phyloP scores from a whole-genome alignment of 176 grass and related monocot species.

The Paspalum vaginatum region DNA sequence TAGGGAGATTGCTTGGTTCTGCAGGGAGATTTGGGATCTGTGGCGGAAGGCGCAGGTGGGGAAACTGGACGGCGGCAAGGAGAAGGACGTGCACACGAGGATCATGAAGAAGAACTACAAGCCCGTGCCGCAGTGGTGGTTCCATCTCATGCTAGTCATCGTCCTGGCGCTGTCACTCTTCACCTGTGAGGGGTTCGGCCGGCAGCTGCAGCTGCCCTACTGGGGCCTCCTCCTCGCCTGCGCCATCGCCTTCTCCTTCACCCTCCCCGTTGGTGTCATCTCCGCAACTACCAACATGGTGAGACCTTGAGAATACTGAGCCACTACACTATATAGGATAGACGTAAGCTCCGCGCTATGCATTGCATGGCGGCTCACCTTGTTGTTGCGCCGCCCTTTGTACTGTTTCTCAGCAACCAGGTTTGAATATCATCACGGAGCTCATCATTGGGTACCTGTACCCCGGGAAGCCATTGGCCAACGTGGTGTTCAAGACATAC shows the following conservation, averaged over 20 bases:
- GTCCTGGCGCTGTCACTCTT: conserved; percentile 46
- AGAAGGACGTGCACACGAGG: conserved; percentile 63
- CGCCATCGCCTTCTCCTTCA: conserved; percentile 69
- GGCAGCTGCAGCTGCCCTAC: conserved; percentile 76
- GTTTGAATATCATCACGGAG: conserved; percentile 80
- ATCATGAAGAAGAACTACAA: conserved; percentile 75
- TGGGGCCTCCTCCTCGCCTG: conserved; percentile 77
- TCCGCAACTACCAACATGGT: conserved; percentile 51
- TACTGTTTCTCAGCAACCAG: conserved; percentile 46
- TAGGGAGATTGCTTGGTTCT: neutral
- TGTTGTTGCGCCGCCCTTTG: too few relatives aligned
- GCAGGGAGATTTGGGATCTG: conserved; percentile 52
- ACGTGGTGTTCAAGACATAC: conserved; percentile 86
- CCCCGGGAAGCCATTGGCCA: conserved; percentile 74
- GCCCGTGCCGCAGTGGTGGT: conserved; percentile 79
- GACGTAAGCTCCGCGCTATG: too few relatives aligned
- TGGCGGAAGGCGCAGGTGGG: conserved; percentile 31
- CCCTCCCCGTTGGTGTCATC: conserved; percentile 73
- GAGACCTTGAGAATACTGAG: neutral
- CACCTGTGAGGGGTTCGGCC: conserved; percentile 68
- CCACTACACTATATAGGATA: too few relatives aligned
- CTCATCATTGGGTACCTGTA: conserved; percentile 78
- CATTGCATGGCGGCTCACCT: too few relatives aligned
- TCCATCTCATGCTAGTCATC: conserved; percentile 51
- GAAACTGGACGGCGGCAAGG: neutral